Percentiles rank a stretch among this genome's conserved stretches.
phyloP scores from a whole-genome alignment of 192 early-diverging fungal species.

The Umbelopsis ramanniana region DNA sequence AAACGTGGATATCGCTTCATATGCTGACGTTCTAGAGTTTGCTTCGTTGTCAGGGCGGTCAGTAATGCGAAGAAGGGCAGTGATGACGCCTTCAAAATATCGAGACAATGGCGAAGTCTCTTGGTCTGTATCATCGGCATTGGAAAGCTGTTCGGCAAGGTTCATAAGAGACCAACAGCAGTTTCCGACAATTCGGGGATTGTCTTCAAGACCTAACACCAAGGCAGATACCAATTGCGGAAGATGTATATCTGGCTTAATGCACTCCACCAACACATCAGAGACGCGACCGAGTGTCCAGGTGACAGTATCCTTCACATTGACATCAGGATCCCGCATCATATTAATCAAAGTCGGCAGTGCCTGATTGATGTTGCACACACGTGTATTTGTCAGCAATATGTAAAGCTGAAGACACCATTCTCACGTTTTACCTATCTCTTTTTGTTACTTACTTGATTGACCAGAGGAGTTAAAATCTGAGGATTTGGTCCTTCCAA shows the following conservation, averaged over 20 bases:
- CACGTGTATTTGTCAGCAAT: constrained; percentile 19
- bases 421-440: not conserved
- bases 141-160: constrained; percentile 82
- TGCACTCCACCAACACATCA: constrained; percentile 76
- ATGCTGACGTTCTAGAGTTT: constrained; percentile 89
- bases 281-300: constrained; percentile 98
- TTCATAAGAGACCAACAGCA: constrained; percentile 98
- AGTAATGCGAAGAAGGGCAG: constrained; percentile 75
- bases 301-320: constrained; percentile 97
- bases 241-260: constrained; percentile 75
- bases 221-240: constrained; percentile 76
- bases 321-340: constrained; percentile 83
- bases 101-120: constrained; percentile 74
- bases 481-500: constrained; percentile 85
- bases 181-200: constrained; percentile 88
- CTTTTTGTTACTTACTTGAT: constrained; percentile 48
- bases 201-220: constrained; percentile 83
- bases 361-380: constrained; percentile 47
- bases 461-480: constrained; percentile 70
- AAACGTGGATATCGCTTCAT: constrained; percentile 91
- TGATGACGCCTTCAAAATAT: constrained; percentile 86
- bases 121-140: constrained; percentile 55
- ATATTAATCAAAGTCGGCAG: constrained; percentile 87
- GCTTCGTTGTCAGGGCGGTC: constrained; percentile 73
- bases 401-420: not conserved